Evolutionary conservation across 2,329 filamentous ascomycete species (phyloP).

Genomic region (Cytospora chrysosperma): DNA sequence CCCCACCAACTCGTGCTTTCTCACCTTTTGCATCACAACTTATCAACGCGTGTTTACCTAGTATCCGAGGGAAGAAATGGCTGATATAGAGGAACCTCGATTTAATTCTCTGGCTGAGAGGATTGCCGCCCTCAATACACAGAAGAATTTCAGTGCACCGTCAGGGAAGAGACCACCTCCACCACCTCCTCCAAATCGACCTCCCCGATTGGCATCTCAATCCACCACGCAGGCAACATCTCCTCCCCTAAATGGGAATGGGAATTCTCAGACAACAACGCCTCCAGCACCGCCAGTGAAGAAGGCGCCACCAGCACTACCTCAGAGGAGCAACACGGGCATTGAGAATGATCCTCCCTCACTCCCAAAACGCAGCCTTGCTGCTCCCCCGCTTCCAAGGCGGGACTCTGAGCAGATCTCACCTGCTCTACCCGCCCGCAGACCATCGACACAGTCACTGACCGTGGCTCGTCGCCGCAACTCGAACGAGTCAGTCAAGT

Average conservation of each 20-base stretch:
- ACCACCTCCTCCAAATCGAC: constrained; percentile 46
- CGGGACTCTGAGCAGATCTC: constrained; percentile 41
- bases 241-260: constrained; percentile 24
- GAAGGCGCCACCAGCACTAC: constrained; percentile 38
- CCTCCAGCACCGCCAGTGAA: constrained; percentile 41
- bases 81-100: constrained; percentile 60
- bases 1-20: neutral
- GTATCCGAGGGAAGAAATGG: constrained; percentile 42
- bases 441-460: constrained; percentile 45
- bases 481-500: constrained; percentile 59
- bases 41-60: constrained; percentile 3
- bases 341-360: constrained; percentile 24
- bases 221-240: constrained; percentile 27
- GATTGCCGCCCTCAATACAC: constrained; percentile 62
- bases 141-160: constrained; percentile 55
- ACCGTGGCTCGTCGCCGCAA: constrained; percentile 44
- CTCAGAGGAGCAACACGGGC: constrained; percentile 37
- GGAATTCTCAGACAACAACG: constrained; percentile 30
- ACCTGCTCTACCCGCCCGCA: constrained; percentile 52
- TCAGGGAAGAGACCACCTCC: constrained; percentile 42
- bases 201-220: constrained; percentile 40
- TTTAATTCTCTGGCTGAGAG: constrained; percentile 61
- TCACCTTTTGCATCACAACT: neutral
- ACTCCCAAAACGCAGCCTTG: constrained; percentile 32
- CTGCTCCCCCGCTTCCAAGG: constrained; percentile 38